phyloP scores from a whole-genome alignment of 768 basidiomycete genomes.

The Hebeloma cylindrosporum region DNA sequence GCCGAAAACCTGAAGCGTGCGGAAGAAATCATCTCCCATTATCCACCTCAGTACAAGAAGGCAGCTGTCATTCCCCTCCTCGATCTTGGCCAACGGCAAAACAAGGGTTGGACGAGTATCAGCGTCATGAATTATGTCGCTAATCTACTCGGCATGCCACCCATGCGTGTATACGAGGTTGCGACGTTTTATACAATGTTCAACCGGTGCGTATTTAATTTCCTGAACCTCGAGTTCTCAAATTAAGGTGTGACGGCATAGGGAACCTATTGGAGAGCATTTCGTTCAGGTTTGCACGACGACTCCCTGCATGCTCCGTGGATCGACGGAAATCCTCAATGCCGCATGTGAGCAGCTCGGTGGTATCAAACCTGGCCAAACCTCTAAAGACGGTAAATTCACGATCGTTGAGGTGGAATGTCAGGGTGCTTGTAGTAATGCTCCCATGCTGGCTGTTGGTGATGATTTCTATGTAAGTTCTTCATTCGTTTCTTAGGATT shows the following conservation, averaged over 20 bases:
- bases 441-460: slow-evolving; percentile 92
- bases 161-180: slow-evolving; percentile 99
- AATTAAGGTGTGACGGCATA: slow-evolving; percentile 26
- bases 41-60: slow-evolving; percentile 98
- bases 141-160: slow-evolving; percentile 87
- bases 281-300: slow-evolving; percentile 99
- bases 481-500: neutral
- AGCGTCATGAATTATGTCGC: slow-evolving; percentile 99
- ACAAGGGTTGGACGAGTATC: slow-evolving; percentile 98
- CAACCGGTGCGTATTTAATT: slow-evolving; percentile 64
- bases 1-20: slow-evolving; percentile 82
- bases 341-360: slow-evolving; percentile 83
- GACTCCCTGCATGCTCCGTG: slow-evolving; percentile 95
- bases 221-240: neutral
- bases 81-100: slow-evolving; percentile 95
- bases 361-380: slow-evolving; percentile 82
- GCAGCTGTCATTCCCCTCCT: slow-evolving; percentile 96
- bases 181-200: slow-evolving; percentile 99
- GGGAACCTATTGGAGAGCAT: slow-evolving; percentile 90
- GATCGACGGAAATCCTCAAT: slow-evolving; percentile 87
- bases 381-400: slow-evolving; percentile 96
- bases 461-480: slow-evolving; percentile 92
- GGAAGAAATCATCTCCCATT: slow-evolving; percentile 85
- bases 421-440: slow-evolving; percentile 97
- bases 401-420: slow-evolving; percentile 98